A percentile compares a stretch with the other conserved stretches of the same genome.
Conservation (phyloP, 257 asterid species). For the Voacanga thouarsii region DNA sequence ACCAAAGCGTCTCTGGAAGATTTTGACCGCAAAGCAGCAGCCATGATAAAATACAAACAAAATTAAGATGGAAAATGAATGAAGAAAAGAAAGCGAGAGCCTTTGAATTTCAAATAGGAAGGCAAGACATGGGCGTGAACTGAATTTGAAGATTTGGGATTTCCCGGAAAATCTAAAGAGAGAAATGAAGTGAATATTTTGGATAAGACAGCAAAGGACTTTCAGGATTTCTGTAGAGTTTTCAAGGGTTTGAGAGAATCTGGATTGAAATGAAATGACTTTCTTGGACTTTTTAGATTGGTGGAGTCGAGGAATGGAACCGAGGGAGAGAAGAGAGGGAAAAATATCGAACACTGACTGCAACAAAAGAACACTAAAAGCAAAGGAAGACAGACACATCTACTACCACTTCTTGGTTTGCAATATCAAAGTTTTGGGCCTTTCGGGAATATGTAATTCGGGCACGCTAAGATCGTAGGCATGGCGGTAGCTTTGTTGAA, state of each 20-base stretch:
- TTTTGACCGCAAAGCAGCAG: constrained; percentile 84
- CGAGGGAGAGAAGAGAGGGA: not conserved
- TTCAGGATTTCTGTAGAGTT: not conserved
- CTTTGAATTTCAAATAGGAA: constrained; percentile 19
- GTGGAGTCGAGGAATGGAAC: no score
- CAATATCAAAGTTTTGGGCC: not conserved
- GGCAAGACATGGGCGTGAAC: constrained; percentile 13
- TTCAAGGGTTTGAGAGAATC: not conserved
- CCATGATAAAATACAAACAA: constrained; percentile 43
- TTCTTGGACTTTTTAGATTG: constrained; percentile 14
- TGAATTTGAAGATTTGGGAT: not conserved
- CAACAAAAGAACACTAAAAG: not conserved
- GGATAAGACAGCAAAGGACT: constrained; percentile 6
- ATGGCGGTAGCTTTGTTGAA: no score
- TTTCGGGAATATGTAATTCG: not conserved
- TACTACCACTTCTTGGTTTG: not conserved
- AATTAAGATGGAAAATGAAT: constrained; percentile 4
- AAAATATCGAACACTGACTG: not conserved
- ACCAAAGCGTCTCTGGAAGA: constrained; percentile 63
- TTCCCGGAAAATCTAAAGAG: not conserved
- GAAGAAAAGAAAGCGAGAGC: constrained; percentile 8
- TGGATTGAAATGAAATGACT: constrained; percentile 4
- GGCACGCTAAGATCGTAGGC: not conserved
- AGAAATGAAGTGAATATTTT: not conserved
- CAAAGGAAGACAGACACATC: not conserved